Conservation (phyloP, 176 grass and related monocot species). For the Cocos nucifera region DNA sequence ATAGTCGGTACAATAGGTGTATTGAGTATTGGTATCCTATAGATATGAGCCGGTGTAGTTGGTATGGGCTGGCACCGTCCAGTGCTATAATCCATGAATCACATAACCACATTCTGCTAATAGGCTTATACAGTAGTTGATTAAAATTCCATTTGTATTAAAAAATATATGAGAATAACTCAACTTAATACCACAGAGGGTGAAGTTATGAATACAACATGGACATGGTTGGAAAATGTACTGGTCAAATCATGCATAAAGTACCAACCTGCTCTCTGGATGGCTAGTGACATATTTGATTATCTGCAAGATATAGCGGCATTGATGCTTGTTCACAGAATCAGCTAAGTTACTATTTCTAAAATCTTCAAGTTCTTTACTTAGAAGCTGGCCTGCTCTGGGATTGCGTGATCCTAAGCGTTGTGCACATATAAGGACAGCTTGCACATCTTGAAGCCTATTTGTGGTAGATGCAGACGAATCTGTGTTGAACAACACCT, state of each 20-base stretch:
- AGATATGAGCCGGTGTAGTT: too few relatives aligned
- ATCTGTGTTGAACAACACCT: slow-evolving; percentile 84
- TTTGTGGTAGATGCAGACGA: slow-evolving; percentile 69
- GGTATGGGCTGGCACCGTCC: too few relatives aligned
- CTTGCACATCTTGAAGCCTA: slow-evolving; percentile 87
- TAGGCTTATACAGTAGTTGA: too few relatives aligned
- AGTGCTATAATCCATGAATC: too few relatives aligned
- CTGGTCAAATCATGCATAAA: slow-evolving; percentile 18
- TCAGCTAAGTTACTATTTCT: slow-evolving; percentile 65
- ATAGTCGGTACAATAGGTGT: too few relatives aligned
- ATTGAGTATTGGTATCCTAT: too few relatives aligned
- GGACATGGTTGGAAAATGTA: too few relatives aligned
- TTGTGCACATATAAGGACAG: slow-evolving; percentile 81
- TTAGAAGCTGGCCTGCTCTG: slow-evolving; percentile 71
- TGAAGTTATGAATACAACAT: too few relatives aligned
- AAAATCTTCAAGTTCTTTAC: slow-evolving; percentile 93
- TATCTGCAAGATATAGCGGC: slow-evolving; percentile 85
- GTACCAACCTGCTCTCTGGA: slow-evolving; percentile 69
- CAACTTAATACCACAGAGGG: too few relatives aligned
- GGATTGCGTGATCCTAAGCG: slow-evolving; percentile 79
- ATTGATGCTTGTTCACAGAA: slow-evolving; percentile 89
- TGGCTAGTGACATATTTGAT: slow-evolving; percentile 77
- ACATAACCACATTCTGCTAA: too few relatives aligned
- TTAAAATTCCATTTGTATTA: too few relatives aligned
- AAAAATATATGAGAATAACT: too few relatives aligned